A percentile compares a stretch with the other conserved stretches of the same genome.
Conservation (phyloP, 345 rosid genomes). For the Camelina neglecta region DNA sequence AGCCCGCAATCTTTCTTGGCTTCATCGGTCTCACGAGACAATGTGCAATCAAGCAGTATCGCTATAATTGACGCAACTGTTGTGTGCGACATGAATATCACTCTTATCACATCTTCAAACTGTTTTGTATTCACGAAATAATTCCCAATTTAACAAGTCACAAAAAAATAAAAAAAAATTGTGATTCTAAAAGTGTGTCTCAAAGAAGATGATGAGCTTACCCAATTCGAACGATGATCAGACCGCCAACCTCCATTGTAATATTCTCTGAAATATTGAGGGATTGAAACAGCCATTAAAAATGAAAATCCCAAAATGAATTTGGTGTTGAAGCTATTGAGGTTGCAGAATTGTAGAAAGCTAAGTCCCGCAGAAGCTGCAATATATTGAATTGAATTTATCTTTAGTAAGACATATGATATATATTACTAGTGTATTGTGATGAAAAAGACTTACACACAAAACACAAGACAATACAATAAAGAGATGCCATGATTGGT, state of each 20-base stretch:
- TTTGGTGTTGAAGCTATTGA: constrained; percentile 60
- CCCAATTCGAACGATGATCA: constrained; percentile 50
- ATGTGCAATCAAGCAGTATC: constrained; percentile 57
- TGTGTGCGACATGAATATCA: constrained; percentile 70
- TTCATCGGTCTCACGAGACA: constrained; percentile 52
- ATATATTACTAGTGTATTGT: too few relatives aligned
- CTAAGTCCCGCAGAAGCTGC: constrained; percentile 62
- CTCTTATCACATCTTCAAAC: constrained; percentile 54
- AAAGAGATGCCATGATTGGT: constrained; percentile 61
- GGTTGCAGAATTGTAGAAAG: constrained; percentile 67
- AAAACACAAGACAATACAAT: constrained; percentile 63
- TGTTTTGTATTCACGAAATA: constrained; percentile 24
- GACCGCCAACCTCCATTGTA: constrained; percentile 49
- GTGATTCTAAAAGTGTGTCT: not conserved
- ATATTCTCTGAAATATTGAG: constrained; percentile 64
- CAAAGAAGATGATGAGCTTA: constrained; percentile 28
- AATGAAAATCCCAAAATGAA: constrained; percentile 63
- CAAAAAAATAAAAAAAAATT: not conserved
- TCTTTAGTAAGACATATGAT: not conserved
- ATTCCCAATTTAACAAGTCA: not conserved
- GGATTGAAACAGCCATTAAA: constrained; percentile 62
- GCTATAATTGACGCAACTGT: constrained; percentile 61
- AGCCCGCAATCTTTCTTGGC: constrained; percentile 55
- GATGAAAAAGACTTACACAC: constrained; percentile 48
- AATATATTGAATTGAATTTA: not conserved